Evolutionary conservation across 495 filamentous ascomycete genomes (phyloP).

Genomic region (Polyplosphaeria fusca): DNA sequence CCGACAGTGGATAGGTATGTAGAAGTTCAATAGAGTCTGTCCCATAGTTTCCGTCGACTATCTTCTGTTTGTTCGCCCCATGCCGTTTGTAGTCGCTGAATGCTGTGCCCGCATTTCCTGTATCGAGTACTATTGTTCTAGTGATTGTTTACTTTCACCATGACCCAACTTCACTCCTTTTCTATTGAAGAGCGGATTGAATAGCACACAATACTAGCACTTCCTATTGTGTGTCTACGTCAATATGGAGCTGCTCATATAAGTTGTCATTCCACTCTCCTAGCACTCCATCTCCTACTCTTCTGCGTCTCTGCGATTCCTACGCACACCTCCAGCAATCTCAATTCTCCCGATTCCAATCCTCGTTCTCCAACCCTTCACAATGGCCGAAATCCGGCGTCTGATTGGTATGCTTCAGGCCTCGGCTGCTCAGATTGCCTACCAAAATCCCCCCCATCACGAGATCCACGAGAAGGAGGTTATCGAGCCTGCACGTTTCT

Average conservation of each 20-base stretch:
- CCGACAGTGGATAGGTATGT: too few species aligned
- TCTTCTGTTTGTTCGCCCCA: too few species aligned
- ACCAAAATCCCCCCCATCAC: constrained; percentile 1
- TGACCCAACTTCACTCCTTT: constrained; percentile 1
- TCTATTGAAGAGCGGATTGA: neutral
- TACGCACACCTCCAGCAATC: neutral
- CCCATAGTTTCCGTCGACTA: too few species aligned
- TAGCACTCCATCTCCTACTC: neutral
- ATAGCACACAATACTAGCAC: constrained; percentile 12
- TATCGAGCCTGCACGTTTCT: neutral
- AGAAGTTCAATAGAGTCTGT: too few species aligned
- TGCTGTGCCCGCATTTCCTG: too few species aligned
- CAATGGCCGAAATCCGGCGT: constrained; percentile 9
- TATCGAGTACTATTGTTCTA: too few species aligned
- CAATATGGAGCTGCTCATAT: neutral
- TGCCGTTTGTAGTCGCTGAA: too few species aligned
- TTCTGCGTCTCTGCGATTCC: neutral
- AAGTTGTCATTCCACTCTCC: neutral
- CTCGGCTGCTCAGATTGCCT: neutral
- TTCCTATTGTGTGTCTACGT: constrained; percentile 15
- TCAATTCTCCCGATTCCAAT: neutral
- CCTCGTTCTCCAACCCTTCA: neutral
- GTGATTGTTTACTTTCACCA: constrained; percentile 3
- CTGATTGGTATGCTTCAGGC: constrained; percentile 12
- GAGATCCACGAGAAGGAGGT: neutral